phyloP scores from a whole-genome alignment of 306 rosid genomes.

The Fragaria vesca region DNA sequence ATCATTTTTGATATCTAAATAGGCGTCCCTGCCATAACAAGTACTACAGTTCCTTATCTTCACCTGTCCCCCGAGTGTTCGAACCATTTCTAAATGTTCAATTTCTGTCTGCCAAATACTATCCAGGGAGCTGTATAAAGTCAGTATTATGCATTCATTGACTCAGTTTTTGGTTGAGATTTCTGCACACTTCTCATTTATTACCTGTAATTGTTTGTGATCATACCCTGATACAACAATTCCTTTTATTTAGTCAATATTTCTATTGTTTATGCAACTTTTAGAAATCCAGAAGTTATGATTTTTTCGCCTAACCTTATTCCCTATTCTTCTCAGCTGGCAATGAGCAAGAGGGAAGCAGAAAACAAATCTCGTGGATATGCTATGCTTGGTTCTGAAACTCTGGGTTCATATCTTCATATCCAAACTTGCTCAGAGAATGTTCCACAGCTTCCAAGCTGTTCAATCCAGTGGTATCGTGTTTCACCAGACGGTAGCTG shows the following conservation, averaged over 20 bases:
- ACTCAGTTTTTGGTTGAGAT: neutral
- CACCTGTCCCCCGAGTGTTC: neutral
- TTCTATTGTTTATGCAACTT: neutral
- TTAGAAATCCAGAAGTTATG: neutral
- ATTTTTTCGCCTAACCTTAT: neutral
- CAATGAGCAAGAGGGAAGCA: conserved; percentile 71
- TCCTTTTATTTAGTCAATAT: neutral
- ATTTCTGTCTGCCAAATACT: neutral
- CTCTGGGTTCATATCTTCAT: conserved; percentile 65
- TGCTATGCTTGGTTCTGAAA: conserved; percentile 66
- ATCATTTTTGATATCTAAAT: neutral
- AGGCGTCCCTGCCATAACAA: neutral
- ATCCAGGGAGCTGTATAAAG: conserved; percentile 1
- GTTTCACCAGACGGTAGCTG: conserved; percentile 79
- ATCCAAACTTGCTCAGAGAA: conserved; percentile 60
- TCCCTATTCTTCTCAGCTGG: conserved; percentile 52
- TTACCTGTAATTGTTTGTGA: neutral
- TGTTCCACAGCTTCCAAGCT: conserved; percentile 60
- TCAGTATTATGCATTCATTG: neutral
- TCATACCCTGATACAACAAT: neutral
- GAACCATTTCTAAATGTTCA: neutral
- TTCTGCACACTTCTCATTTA: neutral
- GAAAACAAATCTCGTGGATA: conserved; percentile 60
- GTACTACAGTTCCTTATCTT: neutral
- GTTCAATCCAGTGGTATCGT: conserved; percentile 91